These are phyloP conservation scores for Xylaria sp. DNA, from an alignment of 2,329 filamentous ascomycete genomes.

Conservation along the genomic window DNA sequence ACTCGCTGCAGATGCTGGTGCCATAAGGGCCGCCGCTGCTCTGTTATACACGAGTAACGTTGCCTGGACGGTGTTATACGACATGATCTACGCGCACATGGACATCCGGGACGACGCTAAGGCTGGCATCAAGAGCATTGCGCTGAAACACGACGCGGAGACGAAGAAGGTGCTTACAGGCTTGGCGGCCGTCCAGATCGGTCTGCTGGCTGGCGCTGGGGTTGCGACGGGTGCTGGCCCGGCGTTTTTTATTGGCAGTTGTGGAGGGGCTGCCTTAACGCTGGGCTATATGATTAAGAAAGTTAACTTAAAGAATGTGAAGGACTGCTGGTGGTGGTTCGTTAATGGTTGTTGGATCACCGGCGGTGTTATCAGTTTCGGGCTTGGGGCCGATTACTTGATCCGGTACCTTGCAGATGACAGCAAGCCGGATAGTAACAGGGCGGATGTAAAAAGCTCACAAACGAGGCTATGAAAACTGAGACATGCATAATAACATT, in stretches of 20 bases:
- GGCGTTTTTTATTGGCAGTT: slow-evolving; percentile 74
- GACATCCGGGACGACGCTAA: slow-evolving; percentile 88
- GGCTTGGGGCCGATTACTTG: slow-evolving; percentile 70
- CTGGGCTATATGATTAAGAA: slow-evolving; percentile 74
- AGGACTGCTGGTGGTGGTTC: slow-evolving; percentile 83
- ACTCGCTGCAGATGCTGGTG: slow-evolving; percentile 69
- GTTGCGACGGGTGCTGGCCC: slow-evolving; percentile 73
- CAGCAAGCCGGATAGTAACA: slow-evolving; percentile 23
- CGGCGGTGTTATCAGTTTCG: slow-evolving; percentile 69
- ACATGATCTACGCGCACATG: slow-evolving; percentile 95
- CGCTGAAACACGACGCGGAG: slow-evolving; percentile 78
- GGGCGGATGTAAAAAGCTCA: slow-evolving; percentile 14
- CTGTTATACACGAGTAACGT: slow-evolving; percentile 82
- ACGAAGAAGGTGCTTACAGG: slow-evolving; percentile 81
- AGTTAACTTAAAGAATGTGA: slow-evolving; percentile 73
- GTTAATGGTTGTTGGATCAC: slow-evolving; percentile 76
- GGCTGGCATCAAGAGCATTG: slow-evolving; percentile 90
- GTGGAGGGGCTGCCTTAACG: slow-evolving; percentile 70
- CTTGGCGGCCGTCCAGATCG: slow-evolving; percentile 75
- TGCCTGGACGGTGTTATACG: slow-evolving; percentile 88
- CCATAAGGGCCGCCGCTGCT: slow-evolving; percentile 64
- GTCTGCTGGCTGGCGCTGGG: slow-evolving; percentile 76
- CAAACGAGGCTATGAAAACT: slow-evolving; percentile 3
- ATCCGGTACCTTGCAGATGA: slow-evolving; percentile 57
- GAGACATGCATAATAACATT: slow-evolving; percentile 5